A percentile compares a stretch with the other conserved stretches of the same genome.
These are phyloP conservation scores for Barnettozyma siamensis DNA, from an alignment of 805 yeast genomes.

Conservation along the genomic window DNA sequence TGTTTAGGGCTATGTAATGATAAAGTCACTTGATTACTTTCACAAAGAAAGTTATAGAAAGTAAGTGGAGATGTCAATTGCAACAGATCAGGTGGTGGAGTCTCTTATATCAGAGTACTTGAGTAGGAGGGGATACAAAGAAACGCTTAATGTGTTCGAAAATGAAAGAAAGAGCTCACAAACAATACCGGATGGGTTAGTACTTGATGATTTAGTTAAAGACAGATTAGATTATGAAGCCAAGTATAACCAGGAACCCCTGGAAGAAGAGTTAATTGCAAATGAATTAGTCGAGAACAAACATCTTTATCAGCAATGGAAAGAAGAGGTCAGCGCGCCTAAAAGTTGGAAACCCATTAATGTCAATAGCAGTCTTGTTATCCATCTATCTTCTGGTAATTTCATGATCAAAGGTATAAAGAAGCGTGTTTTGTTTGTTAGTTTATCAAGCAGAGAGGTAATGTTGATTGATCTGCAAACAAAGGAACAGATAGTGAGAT, in stretches of 20 bases:
- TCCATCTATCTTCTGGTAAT: slow-evolving; percentile 17
- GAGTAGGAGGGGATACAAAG: slow-evolving; percentile 5
- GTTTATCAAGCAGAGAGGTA: slow-evolving; percentile 17
- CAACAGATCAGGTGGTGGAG: not conserved
- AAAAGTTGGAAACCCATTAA: not conserved
- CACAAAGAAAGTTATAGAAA: too few relatives aligned
- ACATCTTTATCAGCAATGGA: slow-evolving; percentile 5
- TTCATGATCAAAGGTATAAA: slow-evolving; percentile 16
- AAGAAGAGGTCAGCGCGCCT: not conserved
- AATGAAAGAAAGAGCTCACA: not conserved
- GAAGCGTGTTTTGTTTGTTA: slow-evolving; percentile 12
- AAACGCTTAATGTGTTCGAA: slow-evolving; percentile 31
- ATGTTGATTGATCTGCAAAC: slow-evolving; percentile 15
- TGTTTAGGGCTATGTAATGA: too few relatives aligned
- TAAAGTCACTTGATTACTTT: too few relatives aligned
- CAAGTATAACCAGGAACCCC: slow-evolving; percentile 7
- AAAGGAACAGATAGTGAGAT: slow-evolving; percentile 2
- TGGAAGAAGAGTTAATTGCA: not conserved
- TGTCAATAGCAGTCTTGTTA: slow-evolving; percentile 14
- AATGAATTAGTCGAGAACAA: slow-evolving; percentile 7
- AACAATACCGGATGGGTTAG: slow-evolving; percentile 1
- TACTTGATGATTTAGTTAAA: slow-evolving; percentile 33
- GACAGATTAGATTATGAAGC: slow-evolving; percentile 32
- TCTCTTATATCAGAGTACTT: slow-evolving; percentile 3
- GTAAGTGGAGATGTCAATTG: slow-evolving; percentile 2